Conservation (phyloP, 176 grass and related monocot genomes). For the Calamus simplicifolius region DNA sequence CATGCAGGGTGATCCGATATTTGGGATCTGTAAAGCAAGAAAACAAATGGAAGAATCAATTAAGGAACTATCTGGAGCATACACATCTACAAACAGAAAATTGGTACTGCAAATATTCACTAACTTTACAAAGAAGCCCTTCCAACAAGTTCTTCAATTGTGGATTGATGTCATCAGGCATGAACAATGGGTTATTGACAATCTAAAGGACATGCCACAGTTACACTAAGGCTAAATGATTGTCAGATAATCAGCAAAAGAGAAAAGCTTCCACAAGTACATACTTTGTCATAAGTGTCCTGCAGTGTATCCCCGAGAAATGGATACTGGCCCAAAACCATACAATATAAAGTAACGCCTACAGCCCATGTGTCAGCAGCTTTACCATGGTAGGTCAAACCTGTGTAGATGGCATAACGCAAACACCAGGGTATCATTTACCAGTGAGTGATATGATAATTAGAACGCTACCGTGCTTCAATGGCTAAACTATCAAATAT, state of each 20-base stretch:
- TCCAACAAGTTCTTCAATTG: slow-evolving; percentile 56
- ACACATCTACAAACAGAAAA: no score
- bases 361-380: slow-evolving; percentile 75
- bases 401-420: slow-evolving; percentile 11
- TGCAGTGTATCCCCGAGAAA: slow-evolving; percentile 76
- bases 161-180: slow-evolving; percentile 47
- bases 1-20: slow-evolving; percentile 56
- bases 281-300: slow-evolving; percentile 83
- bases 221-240: background rate
- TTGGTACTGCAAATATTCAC: background rate
- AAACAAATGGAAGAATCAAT: background rate
- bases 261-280: no score
- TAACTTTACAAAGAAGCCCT: slow-evolving; percentile 85
- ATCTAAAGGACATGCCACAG: slow-evolving; percentile 24
- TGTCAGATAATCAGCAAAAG: background rate
- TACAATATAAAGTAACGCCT: slow-evolving; percentile 82
- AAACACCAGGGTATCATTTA: no score
- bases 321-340: slow-evolving; percentile 70
- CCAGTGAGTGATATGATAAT: no score
- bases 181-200: slow-evolving; percentile 42
- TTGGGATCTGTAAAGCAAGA: slow-evolving; percentile 40
- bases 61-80: no score
- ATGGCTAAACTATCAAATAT: background rate
- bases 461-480: background rate
- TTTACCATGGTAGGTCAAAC: slow-evolving; percentile 62